Evolutionary conservation across 257 asterid species (phyloP).

Genomic region (Mitragyna speciosa): DNA sequence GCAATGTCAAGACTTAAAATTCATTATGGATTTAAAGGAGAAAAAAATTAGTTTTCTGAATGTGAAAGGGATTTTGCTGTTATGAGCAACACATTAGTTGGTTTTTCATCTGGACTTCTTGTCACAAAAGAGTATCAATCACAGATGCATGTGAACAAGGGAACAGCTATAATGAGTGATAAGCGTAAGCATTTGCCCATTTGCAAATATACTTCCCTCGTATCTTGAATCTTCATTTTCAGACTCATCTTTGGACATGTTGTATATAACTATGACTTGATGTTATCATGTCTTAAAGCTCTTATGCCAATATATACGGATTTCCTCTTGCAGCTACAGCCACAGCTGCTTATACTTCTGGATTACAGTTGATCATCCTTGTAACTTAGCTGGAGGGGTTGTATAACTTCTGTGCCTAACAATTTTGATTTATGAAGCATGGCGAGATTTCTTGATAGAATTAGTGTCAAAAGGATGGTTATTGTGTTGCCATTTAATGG

Average conservation of each 20-base stretch:
- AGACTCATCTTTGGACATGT: background rate
- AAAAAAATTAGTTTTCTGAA: background rate
- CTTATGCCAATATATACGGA: background rate
- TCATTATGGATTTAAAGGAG: background rate
- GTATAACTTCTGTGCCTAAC: conserved; percentile 2
- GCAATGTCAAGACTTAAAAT: background rate
- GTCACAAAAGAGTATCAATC: background rate
- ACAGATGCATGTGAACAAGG: background rate
- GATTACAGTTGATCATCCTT: background rate
- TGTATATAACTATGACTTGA: background rate
- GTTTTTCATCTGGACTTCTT: background rate
- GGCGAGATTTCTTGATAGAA: background rate
- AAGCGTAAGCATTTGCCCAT: background rate
- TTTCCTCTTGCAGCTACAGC: background rate
- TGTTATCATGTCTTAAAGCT: background rate
- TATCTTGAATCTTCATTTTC: background rate
- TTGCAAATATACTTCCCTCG: background rate
- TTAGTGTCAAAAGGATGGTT: background rate
- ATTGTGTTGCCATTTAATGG: background rate
- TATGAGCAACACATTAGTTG: background rate
- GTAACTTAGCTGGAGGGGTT: background rate
- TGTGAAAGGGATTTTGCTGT: background rate
- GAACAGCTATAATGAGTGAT: background rate
- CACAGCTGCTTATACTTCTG: background rate
- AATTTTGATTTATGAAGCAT: background rate